These are phyloP conservation scores for Umbelopsis sp. DNA, from an alignment of 371 early-diverging fungal species.

Conservation along the genomic window DNA sequence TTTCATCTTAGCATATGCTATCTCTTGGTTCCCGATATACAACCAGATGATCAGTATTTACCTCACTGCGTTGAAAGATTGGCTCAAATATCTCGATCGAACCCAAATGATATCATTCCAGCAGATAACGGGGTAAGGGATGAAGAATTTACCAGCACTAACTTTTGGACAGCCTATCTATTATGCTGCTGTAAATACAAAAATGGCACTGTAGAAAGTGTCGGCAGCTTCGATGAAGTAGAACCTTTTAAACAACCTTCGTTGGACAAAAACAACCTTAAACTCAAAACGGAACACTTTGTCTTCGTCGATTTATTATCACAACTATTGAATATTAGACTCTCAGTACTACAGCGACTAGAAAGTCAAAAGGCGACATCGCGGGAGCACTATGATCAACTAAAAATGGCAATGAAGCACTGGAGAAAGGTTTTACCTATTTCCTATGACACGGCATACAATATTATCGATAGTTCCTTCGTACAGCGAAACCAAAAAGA, in stretches of 20 bases:
- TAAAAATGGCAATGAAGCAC: not conserved
- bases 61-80: not conserved
- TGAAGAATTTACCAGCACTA: not conserved
- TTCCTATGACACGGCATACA: not conserved
- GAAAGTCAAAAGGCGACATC: not conserved
- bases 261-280: too few relatives aligned
- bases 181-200: not conserved
- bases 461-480: not conserved
- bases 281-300: not conserved
- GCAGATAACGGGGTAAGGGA: not conserved
- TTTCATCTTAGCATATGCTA: slow-evolving; percentile 4
- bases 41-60: slow-evolving; percentile 10
- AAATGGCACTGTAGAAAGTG: not conserved
- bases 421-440: too few relatives aligned
- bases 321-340: not conserved
- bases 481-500: not conserved
- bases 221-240: not conserved
- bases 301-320: not conserved
- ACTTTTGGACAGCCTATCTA: not conserved
- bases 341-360: not conserved
- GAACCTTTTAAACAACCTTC: not conserved
- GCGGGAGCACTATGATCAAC: not conserved
- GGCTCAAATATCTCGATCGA: not conserved
- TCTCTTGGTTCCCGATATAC: not conserved
- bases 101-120: not conserved